Conservation (phyloP, 208 protist species). For the Trypanosoma rangeli region DNA sequence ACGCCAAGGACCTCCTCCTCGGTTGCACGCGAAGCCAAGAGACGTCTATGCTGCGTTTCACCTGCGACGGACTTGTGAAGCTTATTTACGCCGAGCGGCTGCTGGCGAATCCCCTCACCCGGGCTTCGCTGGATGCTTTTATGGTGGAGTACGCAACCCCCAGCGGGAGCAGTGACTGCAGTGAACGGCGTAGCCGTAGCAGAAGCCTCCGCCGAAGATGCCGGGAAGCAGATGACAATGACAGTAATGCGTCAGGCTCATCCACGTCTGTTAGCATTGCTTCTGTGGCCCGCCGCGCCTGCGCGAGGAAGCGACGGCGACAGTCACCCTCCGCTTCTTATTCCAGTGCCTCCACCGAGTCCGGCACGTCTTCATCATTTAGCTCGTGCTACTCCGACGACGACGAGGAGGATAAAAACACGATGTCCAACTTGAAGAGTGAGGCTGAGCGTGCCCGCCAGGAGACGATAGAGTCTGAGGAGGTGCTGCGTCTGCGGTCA, state of each 20-base stretch:
- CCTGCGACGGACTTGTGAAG: conserved; percentile 62
- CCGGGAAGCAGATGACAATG: neutral
- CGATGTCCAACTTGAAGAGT: neutral
- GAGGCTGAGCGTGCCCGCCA: neutral
- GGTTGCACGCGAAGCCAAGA: conserved; percentile 17
- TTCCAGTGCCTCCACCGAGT: neutral
- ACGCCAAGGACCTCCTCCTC: conserved; percentile 56
- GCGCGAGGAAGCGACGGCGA: conserved; percentile 20
- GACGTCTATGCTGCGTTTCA: conserved; percentile 56
- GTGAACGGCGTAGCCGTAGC: neutral
- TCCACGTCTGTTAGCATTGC: conserved; percentile 15
- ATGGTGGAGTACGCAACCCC: conserved; percentile 13
- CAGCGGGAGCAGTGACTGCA: conserved; percentile 1
- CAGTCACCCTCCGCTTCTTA: neutral
- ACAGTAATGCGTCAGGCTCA: conserved; percentile 1
- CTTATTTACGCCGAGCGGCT: conserved; percentile 62
- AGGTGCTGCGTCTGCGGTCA: conserved; percentile 44
- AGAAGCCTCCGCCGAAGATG: neutral
- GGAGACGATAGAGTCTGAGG: conserved; percentile 29
- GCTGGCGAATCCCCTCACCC: conserved; percentile 25
- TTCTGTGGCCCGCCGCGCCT: conserved; percentile 15
- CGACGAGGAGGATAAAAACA: conserved; percentile 16
- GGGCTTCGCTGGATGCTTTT: conserved; percentile 15
- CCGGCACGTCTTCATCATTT: conserved; percentile 29
- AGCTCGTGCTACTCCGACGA: conserved; percentile 48